Conservation (phyloP, 108 stramenopile species). For the Mediolabrus comicus region DNA sequence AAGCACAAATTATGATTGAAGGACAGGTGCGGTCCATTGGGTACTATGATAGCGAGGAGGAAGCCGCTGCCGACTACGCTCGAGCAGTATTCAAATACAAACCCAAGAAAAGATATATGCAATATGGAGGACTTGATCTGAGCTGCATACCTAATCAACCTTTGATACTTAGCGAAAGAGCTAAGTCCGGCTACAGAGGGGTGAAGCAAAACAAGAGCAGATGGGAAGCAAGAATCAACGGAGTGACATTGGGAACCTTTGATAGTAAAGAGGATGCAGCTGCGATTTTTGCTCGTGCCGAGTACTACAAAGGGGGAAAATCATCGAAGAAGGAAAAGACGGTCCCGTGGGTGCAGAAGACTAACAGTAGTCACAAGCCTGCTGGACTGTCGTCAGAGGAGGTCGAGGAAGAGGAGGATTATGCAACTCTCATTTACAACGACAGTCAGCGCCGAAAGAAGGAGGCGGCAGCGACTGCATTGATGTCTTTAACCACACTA, state of each 20-base stretch:
- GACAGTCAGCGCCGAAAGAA: too few species aligned
- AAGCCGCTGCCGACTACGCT: conserved; percentile 16
- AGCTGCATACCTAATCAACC: not conserved
- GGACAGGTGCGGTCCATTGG: conserved; percentile 9
- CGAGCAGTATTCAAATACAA: conserved; percentile 28
- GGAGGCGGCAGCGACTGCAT: too few species aligned
- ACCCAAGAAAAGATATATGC: not conserved
- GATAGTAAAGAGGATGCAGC: conserved; percentile 16
- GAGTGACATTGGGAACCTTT: conserved; percentile 15
- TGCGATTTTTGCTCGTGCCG: conserved; percentile 9
- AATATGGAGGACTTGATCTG: conserved; percentile 6
- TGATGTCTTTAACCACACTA: too few species aligned
- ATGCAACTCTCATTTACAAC: too few species aligned
- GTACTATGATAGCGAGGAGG: conserved; percentile 11
- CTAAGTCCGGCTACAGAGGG: not conserved
- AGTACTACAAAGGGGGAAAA: conserved; percentile 2
- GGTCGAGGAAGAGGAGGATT: too few species aligned
- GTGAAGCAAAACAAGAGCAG: conserved; percentile 17
- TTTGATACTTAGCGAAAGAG: not conserved
- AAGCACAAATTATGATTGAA: conserved; percentile 20
- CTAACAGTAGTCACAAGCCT: too few species aligned
- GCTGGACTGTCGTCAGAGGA: too few species aligned
- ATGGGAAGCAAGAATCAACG: conserved; percentile 13
- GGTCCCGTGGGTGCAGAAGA: not conserved
- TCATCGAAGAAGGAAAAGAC: not conserved